A percentile compares a stretch with the other conserved stretches of the same genome.
phyloP scores from a whole-genome alignment of 2,329 filamentous ascomycete genomes.

The Aspergillus viridinutans region DNA sequence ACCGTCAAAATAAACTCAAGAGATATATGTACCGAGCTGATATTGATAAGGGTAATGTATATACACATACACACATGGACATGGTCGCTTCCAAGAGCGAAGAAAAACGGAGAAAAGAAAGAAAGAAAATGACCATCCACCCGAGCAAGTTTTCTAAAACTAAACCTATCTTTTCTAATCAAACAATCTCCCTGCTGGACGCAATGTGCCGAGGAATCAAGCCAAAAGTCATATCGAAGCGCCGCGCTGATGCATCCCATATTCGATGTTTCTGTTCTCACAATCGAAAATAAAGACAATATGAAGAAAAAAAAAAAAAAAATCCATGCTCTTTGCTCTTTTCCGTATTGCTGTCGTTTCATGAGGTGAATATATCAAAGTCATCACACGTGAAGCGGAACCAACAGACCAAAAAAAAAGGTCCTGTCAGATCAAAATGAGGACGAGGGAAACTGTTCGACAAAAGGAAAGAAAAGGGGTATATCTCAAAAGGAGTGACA shows the following conservation, averaged over 20 bases:
- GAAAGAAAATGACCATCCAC: background rate
- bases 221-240: slow-evolving; percentile 2
- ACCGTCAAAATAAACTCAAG: background rate
- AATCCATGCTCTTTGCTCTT: slow-evolving; percentile 7
- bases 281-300: background rate
- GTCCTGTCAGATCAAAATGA: background rate
- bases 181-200: slow-evolving; percentile 5
- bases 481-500: slow-evolving; percentile 4
- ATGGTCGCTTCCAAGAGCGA: background rate
- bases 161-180: slow-evolving; percentile 4
- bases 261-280: slow-evolving; percentile 2
- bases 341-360: slow-evolving; percentile 9
- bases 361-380: slow-evolving; percentile 10
- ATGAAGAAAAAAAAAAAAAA: background rate
- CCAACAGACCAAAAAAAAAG: background rate
- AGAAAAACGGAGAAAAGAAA: background rate
- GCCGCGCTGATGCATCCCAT: slow-evolving; percentile 17
- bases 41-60: slow-evolving; percentile 8
- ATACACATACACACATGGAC: slow-evolving; percentile 9
- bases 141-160: background rate
- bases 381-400: slow-evolving; percentile 9
- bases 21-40: background rate
- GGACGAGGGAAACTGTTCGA: slow-evolving; percentile 3
- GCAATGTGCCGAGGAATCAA: slow-evolving; percentile 1
- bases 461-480: slow-evolving; percentile 1